phyloP scores from a whole-genome alignment of 2,329 filamentous ascomycete species.

The Sphaerulina vaccinii region DNA sequence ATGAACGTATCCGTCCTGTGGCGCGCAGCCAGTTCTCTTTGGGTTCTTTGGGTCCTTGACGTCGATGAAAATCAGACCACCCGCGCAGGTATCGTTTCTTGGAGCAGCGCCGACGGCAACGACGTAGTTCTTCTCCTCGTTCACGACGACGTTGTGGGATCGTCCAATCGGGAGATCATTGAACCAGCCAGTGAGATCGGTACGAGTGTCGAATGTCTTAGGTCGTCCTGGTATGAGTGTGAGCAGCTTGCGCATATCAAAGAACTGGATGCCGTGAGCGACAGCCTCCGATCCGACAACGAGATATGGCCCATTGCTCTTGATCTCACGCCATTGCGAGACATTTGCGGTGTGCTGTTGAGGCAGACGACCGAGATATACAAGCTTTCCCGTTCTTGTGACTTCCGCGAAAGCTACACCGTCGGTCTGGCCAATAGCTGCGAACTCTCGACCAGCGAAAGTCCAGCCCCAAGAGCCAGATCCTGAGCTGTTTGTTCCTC shows the following conservation, averaged over 20 bases:
- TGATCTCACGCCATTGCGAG: conserved; percentile 56
- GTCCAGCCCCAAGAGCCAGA: conserved; percentile 56
- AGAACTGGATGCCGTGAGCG: conserved; percentile 60
- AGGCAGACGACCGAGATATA: conserved; percentile 55
- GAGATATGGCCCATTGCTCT: conserved; percentile 44
- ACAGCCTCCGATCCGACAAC: conserved; percentile 48
- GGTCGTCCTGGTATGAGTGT: conserved; percentile 47
- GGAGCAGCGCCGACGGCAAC: conserved; percentile 46
- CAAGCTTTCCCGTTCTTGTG: conserved; percentile 51
- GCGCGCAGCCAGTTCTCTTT: conserved; percentile 51
- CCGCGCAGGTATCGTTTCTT: conserved; percentile 45
- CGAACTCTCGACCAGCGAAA: conserved; percentile 55
- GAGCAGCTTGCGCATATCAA: conserved; percentile 61
- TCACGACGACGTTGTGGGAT: conserved; percentile 55
- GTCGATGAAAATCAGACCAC: conserved; percentile 57
- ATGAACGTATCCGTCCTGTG: conserved; percentile 56
- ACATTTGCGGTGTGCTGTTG: conserved; percentile 47
- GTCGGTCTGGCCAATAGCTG: conserved; percentile 56
- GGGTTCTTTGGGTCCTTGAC: conserved; percentile 53
- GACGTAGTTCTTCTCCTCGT: conserved; percentile 51
- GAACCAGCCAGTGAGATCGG: conserved; percentile 40
- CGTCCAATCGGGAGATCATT: conserved; percentile 49
- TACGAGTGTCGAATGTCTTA: conserved; percentile 43
- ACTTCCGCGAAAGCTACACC: conserved; percentile 58
- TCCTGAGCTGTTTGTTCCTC: conserved; percentile 46